Percentiles rank a stretch among this genome's conserved stretches.
These are phyloP conservation scores for Fusarium musae DNA, from an alignment of 2,329 filamentous ascomycete genomes.

Conservation along the genomic window DNA sequence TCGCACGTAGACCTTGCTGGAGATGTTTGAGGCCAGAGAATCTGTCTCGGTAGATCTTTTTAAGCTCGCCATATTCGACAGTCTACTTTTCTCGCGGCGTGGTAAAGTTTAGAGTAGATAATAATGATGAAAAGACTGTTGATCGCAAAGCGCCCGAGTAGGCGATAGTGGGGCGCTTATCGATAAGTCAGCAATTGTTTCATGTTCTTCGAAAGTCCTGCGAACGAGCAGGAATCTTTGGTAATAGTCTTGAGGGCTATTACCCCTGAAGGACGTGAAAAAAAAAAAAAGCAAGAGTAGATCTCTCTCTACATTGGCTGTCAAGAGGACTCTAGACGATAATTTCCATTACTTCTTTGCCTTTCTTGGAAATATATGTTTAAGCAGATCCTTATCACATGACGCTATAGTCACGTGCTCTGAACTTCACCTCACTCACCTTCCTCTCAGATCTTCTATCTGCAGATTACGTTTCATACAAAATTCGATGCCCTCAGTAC, in stretches of 20 bases:
- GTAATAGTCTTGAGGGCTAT: neutral
- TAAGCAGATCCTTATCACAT: neutral
- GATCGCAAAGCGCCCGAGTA: constrained; percentile 39
- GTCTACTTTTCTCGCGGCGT: neutral
- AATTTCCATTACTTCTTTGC: neutral
- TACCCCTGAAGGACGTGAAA: neutral
- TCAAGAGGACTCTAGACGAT: neutral
- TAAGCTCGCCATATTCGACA: constrained; percentile 69
- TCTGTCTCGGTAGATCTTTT: constrained; percentile 67
- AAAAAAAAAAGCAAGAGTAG: neutral
- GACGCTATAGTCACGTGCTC: constrained; percentile 1
- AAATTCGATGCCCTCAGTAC: neutral
- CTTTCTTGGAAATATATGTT: neutral
- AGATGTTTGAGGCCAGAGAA: constrained; percentile 76
- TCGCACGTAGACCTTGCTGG: constrained; percentile 94
- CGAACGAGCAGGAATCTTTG: neutral
- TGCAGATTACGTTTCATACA: neutral
- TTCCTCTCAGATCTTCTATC: neutral
- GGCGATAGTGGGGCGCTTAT: constrained; percentile 45
- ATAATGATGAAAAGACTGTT: constrained; percentile 35
- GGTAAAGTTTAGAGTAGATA: constrained; percentile 11
- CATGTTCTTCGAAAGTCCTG: neutral
- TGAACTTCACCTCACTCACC: constrained; percentile 15
- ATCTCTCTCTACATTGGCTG: neutral
- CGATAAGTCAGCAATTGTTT: constrained; percentile 39